These are phyloP conservation scores for Macrolepiota dolichaula DNA, from an alignment of 768 basidiomycete species.

Conservation along the genomic window DNA sequence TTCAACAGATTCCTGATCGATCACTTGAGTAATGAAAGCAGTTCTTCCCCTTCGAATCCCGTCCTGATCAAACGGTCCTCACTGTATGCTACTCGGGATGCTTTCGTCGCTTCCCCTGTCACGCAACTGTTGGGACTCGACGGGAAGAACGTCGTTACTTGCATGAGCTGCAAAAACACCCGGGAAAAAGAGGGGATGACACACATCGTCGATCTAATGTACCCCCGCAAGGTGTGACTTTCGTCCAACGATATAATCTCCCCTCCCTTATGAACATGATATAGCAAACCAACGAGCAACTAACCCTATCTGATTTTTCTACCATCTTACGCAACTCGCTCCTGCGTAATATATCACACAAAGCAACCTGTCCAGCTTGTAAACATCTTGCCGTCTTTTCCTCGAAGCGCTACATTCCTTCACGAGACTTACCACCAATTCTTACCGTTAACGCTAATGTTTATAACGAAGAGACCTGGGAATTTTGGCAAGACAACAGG, in stretches of 20 bases:
- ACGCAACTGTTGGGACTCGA: conserved; percentile 85
- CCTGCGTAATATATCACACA: conserved; percentile 78
- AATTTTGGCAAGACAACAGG: conserved; percentile 71
- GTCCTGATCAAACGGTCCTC: conserved; percentile 32
- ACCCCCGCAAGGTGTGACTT: conserved; percentile 72
- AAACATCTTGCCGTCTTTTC: conserved; percentile 73
- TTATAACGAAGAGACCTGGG: conserved; percentile 68
- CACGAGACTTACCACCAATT: conserved; percentile 72
- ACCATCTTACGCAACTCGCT: conserved; percentile 73
- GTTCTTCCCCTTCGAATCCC: conserved; percentile 58
- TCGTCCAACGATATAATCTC: neutral
- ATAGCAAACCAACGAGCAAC: conserved; percentile 4
- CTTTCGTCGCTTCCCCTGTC: conserved; percentile 63
- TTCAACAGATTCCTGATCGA: conserved; percentile 95
- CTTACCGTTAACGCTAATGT: conserved; percentile 85
- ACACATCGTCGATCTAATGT: conserved; percentile 82
- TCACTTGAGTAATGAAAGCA: conserved; percentile 74
- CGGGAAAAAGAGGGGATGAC: conserved; percentile 75
- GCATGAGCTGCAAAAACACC: conserved; percentile 68
- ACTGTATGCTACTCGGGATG: conserved; percentile 11
- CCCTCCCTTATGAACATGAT: neutral
- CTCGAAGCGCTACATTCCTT: conserved; percentile 62
- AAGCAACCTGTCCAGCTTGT: conserved; percentile 83
- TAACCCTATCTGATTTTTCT: conserved; percentile 47
- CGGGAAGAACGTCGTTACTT: conserved; percentile 71